These are phyloP conservation scores for Stagonosporopsis chrysanthemi DNA, from an alignment of 2,329 filamentous ascomycete genomes.

Conservation along the genomic window DNA sequence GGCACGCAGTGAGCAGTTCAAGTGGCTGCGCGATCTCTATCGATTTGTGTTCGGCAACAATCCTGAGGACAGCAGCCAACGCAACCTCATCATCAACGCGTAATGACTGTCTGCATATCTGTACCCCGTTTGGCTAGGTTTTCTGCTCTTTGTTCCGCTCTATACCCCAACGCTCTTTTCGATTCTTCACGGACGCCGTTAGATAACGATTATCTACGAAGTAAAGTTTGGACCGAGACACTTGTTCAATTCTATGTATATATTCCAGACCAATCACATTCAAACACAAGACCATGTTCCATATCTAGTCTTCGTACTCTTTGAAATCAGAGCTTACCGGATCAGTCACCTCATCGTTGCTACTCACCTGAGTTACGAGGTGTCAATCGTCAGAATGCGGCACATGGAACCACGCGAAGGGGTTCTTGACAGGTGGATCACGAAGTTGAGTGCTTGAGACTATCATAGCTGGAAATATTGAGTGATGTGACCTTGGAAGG, in stretches of 20 bases:
- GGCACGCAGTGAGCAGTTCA: slow-evolving; percentile 74
- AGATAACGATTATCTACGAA: slow-evolving; percentile 12
- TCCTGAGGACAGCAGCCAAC: slow-evolving; percentile 75
- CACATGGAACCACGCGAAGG: not conserved
- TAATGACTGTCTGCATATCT: slow-evolving; percentile 23
- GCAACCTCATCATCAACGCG: slow-evolving; percentile 67
- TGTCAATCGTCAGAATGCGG: not conserved
- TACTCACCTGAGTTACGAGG: not conserved
- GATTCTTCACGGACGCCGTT: slow-evolving; percentile 9
- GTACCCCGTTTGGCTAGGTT: slow-evolving; percentile 11
- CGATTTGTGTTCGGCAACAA: slow-evolving; percentile 84
- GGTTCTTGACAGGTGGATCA: too few species aligned
- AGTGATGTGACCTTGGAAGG: too few species aligned
- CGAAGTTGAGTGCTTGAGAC: too few species aligned
- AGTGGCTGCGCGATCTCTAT: slow-evolving; percentile 83
- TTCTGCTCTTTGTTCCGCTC: slow-evolving; percentile 13
- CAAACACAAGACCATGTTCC: not conserved
- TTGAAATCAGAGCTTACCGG: not conserved
- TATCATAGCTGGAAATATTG: too few species aligned
- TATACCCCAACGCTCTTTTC: slow-evolving; percentile 23
- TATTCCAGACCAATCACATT: slow-evolving; percentile 7
- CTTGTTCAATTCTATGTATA: slow-evolving; percentile 14
- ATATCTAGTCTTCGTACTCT: not conserved
- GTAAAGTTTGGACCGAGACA: slow-evolving; percentile 2
- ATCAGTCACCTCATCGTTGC: not conserved